Conservation (phyloP, 2,329 filamentous ascomycete species). For the Amylocarpus encephaloides region DNA sequence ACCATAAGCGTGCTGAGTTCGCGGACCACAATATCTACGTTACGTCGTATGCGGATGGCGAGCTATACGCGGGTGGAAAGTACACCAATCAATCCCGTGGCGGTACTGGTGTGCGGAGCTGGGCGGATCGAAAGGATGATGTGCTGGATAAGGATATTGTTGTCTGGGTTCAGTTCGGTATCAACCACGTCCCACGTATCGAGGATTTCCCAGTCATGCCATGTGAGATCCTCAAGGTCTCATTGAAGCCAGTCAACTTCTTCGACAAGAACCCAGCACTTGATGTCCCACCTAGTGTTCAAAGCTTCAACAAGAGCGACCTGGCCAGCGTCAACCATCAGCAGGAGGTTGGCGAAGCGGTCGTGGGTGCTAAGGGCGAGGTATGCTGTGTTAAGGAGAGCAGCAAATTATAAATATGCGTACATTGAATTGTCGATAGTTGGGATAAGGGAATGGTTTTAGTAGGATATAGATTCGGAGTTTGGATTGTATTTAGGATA, state of each 20-base stretch:
- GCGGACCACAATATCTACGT: slow-evolving; percentile 50
- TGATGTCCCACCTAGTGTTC: slow-evolving; percentile 42
- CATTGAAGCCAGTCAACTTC: slow-evolving; percentile 46
- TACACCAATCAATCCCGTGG: slow-evolving; percentile 52
- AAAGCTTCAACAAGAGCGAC: slow-evolving; percentile 37
- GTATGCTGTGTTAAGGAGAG: slow-evolving; percentile 24
- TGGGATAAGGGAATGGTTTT: neutral
- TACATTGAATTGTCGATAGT: neutral
- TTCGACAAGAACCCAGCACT: slow-evolving; percentile 46
- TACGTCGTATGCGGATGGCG: slow-evolving; percentile 46
- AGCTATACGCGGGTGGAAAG: slow-evolving; percentile 47
- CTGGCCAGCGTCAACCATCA: slow-evolving; percentile 17
- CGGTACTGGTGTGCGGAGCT: slow-evolving; percentile 47
- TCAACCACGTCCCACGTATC: slow-evolving; percentile 57
- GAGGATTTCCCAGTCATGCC: slow-evolving; percentile 68
- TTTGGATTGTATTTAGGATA: neutral
- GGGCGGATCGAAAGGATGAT: slow-evolving; percentile 43
- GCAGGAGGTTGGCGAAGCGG: slow-evolving; percentile 17
- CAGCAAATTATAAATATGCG: slow-evolving; percentile 17
- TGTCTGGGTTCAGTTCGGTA: slow-evolving; percentile 51
- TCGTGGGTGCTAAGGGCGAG: slow-evolving; percentile 16
- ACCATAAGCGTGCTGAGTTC: slow-evolving; percentile 46
- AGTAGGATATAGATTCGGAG: neutral
- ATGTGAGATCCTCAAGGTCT: slow-evolving; percentile 46
- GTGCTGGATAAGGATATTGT: slow-evolving; percentile 48